Conservation (phyloP, 306 rosid species). For the Delonix regia region DNA sequence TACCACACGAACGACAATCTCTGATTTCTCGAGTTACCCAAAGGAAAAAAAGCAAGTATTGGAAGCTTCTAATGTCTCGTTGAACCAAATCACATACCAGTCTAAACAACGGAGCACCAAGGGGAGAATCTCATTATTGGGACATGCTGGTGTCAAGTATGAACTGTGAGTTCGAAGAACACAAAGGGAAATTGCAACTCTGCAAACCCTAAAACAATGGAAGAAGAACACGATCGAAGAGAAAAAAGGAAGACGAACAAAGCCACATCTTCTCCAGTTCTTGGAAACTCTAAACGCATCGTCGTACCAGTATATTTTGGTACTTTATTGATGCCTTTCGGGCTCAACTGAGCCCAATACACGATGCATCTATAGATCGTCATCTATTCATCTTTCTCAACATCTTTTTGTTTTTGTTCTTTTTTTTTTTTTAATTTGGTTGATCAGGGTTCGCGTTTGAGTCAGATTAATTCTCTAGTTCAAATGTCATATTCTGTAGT, state of each 20-base stretch:
- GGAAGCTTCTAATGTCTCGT: conserved; percentile 25
- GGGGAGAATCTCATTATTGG: not conserved
- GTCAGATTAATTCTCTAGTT: not conserved
- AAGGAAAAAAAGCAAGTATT: conserved; percentile 5
- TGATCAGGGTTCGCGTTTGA: not conserved
- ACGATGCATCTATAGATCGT: not conserved
- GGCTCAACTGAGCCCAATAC: conserved; percentile 19
- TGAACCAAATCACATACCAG: conserved; percentile 9
- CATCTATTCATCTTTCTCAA: not conserved
- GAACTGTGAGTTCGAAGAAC: not conserved
- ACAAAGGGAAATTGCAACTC: not conserved
- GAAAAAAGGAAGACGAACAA: not conserved
- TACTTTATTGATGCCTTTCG: not conserved
- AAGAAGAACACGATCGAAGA: conserved; percentile 34
- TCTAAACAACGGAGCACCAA: not conserved
- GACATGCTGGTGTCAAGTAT: not conserved
- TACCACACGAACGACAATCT: not conserved
- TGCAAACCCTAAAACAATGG: conserved; percentile 44
- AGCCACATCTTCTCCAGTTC: conserved; percentile 4
- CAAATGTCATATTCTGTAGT: not conserved
- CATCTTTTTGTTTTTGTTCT: not conserved
- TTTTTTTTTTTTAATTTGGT: not conserved
- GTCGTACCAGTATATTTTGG: not conserved
- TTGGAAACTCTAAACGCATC: not conserved
- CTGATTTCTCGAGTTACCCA: not conserved